Evolutionary conservation across 257 asterid species (phyloP), one percentile per base, ranked within the genome.

Genomic region (Leptodermis oblonga): DNA sequence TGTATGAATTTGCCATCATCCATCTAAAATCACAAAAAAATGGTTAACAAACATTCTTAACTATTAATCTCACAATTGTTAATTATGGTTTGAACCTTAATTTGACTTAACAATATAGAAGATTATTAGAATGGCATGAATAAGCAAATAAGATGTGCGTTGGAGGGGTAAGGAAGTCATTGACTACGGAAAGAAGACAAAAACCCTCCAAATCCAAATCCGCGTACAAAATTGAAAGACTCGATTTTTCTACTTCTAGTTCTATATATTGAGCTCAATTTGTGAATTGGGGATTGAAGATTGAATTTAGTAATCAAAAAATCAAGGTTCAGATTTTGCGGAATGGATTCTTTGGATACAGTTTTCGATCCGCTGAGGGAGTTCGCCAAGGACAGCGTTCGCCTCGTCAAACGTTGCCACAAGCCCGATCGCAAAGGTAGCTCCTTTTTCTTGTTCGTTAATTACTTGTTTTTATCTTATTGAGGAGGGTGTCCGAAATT

Each of bases 401-500:
- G 80, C 56, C 83, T 79, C 14, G 83, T 75, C 68, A 75, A 75
- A 66, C 72, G 83, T 12, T 79, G 83, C 71, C 80, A 75, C 78
- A 79, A 79, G 73, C 78, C 80, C 37, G 83, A 79, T 45, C 70
- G 77, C 30, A 79, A 79, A 71, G 80, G 80, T 78, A 59, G 3
- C 0, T 11, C 25, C 37, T 14, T 15, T 25, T 42, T 4, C 9
- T 5, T 8, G 2, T 20, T 28, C 41, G 36, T 45, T 15, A n/a
- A n/a, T n/a, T n/a, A n/a, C n/a, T n/a, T n/a, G 17, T 66, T 31
- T 14, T 18, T 4, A 13, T 28, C 10, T 14, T 17, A 3, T 33
- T 54, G 11, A 2, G 30, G 31, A 2, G 1, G 59, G 2, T 54
- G 45, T 39, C 18, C 30, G 4, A 15, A 23, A 54, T 54, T 58